Evolutionary conservation across 225 moss, liverwort and hornwort genomes (phyloP), one percentile per base, ranked within the genome.

Genomic region (Pseudisothecium myosuroides): DNA sequence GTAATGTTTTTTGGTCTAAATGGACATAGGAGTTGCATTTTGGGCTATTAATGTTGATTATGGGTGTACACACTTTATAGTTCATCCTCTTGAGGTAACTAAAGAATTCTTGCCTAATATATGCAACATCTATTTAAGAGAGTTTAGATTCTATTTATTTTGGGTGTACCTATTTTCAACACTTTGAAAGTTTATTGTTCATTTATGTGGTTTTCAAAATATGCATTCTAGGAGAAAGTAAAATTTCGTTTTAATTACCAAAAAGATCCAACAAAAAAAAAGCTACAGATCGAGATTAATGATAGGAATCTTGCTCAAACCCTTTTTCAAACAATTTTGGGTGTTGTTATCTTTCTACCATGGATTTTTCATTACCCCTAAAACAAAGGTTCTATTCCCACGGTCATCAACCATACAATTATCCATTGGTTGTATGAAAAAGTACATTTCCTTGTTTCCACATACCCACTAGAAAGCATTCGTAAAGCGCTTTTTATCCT

Each of bases 401-500:
- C 8, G 15, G 32, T 55, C 10, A 3, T 10, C 22, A 37, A 9
- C 37, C 6, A 37, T 37, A 0, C 37, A 37, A 24, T 23, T 24
- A 55, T 54, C 24, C 23, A 24, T 55, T 55, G 24, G 10, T 4
- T 0, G 1, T 9, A 77, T 24, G 9, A 54, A 23, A 77, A 55
- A 54, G 52, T 15, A 34, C 5, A 22, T 6, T 55, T 54, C 37
- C 2, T 55, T 55, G 2, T 55, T 78, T 37, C 6, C 6, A 10
- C 16, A 16, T 6, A 55, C 24, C 10, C 9, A 6, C 15, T 36
- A 24, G 7, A 52, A 78, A 37, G 26, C 55, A 78, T 55, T n/a
- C 1, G 0, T 56, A 11, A 7, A 10, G 10, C 10, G 17, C 26
- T n/a, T 26, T 56, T 2, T 15, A 56, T 17, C n/a, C 7, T n/a